These are phyloP conservation scores for Paecilomyces sp. DNA, from an alignment of 2,329 filamentous ascomycete species.

Conservation along the genomic window DNA sequence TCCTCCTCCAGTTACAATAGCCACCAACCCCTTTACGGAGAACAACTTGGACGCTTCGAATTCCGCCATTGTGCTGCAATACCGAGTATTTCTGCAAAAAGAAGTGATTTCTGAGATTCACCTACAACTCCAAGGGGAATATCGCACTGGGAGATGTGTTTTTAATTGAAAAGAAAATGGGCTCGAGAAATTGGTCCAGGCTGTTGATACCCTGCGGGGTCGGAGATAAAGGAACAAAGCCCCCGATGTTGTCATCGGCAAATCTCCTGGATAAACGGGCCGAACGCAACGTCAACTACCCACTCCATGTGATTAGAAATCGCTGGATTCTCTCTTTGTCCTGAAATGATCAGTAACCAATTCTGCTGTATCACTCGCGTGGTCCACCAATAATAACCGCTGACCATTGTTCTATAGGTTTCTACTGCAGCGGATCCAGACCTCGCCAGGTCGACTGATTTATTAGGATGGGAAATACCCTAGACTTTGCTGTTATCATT, in stretches of 20 bases:
- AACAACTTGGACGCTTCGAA: conserved; percentile 36
- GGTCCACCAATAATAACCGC: no score
- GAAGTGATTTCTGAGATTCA: background rate
- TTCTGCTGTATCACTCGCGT: no score
- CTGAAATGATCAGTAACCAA: background rate
- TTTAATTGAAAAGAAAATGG: background rate
- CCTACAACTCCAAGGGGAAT: background rate
- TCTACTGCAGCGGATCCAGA: no score
- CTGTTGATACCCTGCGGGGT: background rate
- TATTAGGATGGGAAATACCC: no score
- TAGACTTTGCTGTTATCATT: no score
- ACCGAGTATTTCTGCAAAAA: background rate
- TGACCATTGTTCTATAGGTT: no score
- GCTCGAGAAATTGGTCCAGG: background rate
- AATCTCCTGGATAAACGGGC: background rate
- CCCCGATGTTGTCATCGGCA: background rate
- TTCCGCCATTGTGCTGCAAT: conserved; percentile 20
- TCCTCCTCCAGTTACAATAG: conserved; percentile 48
- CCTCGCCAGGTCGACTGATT: no score
- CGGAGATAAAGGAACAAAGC: background rate
- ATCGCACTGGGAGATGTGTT: background rate
- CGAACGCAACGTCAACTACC: background rate
- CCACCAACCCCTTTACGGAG: conserved; percentile 45
- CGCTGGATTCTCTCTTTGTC: background rate
- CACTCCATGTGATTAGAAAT: background rate